phyloP scores from a whole-genome alignment of 768 basidiomycete species.

The Bullera alba region DNA sequence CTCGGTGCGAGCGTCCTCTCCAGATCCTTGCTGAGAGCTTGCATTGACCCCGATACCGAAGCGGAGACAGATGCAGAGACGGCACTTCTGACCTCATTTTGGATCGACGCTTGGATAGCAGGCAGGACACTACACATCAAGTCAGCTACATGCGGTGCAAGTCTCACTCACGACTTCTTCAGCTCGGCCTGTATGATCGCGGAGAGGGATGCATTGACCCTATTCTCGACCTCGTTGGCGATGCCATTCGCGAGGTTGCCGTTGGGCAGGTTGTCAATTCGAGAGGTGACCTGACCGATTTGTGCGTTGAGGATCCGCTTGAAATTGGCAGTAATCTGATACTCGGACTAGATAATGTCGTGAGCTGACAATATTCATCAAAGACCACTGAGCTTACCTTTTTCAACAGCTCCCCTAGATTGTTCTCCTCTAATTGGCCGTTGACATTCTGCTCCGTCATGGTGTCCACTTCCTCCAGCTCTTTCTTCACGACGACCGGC shows the following conservation, averaged over 20 bases:
- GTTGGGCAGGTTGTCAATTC: conserved; percentile 15
- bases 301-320: conserved; percentile 20
- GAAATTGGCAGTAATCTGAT: conserved; percentile 18
- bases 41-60: conserved; percentile 15
- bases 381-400: conserved; percentile 13
- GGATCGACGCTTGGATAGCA: conserved; percentile 9
- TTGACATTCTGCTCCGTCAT: background rate
- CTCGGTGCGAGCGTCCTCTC: conserved; percentile 21
- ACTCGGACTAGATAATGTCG: conserved; percentile 16
- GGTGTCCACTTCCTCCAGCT: background rate
- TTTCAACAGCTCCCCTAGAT: conserved; percentile 18
- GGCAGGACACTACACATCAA: conserved; percentile 13
- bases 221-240: conserved; percentile 14
- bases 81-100: conserved; percentile 16
- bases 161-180: conserved; percentile 18
- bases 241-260: conserved; percentile 18
- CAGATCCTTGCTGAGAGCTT: conserved; percentile 18
- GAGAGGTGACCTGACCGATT: conserved; percentile 10
- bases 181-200: conserved; percentile 14
- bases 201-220: conserved; percentile 15
- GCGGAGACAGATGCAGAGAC: conserved; percentile 13
- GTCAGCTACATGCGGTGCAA: background rate
- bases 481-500: background rate
- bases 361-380: background rate
- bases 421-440: conserved; percentile 5